These are phyloP conservation scores for Spirogloea muscicola DNA, from an alignment of 139 green algal genomes.

Conservation along the genomic window DNA sequence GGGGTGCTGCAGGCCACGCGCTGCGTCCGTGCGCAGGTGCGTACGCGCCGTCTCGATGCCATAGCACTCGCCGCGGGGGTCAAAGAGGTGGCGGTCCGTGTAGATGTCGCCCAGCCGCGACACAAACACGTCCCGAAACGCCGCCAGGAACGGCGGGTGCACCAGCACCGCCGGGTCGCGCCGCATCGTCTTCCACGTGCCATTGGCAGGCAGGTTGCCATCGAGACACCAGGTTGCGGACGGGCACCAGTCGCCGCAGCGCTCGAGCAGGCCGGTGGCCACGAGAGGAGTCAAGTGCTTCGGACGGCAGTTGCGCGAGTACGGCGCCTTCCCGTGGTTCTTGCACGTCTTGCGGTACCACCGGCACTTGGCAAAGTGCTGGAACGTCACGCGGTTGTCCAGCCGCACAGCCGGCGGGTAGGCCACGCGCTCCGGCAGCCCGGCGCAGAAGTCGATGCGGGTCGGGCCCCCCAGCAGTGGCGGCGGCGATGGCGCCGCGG, in stretches of 20 bases:
- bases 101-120: background rate
- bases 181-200: background rate
- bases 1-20: slow-evolving; percentile 1
- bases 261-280: slow-evolving; percentile 8
- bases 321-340: too few relatives aligned
- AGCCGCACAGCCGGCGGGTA: slow-evolving; percentile 1
- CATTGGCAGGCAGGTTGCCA: background rate
- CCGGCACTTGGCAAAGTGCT: background rate
- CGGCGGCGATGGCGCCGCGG: too few relatives aligned
- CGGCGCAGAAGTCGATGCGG: too few relatives aligned
- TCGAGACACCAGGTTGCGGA: slow-evolving; percentile 8
- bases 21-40: too few relatives aligned
- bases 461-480: too few relatives aligned
- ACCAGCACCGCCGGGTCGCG: background rate
- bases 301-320: background rate
- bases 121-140: slow-evolving; percentile 1
- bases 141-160: background rate
- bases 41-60: too few relatives aligned
- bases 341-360: too few relatives aligned
- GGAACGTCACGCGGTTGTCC: background rate
- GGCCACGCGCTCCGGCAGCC: too few relatives aligned
- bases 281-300: background rate
- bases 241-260: slow-evolving; percentile 31
- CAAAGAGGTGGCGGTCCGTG: background rate
- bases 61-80: slow-evolving; percentile 1